Percentiles rank a stretch among this genome's conserved stretches.
phyloP scores from a whole-genome alignment of 139 green algal species.

The Yamagishiella unicocca region DNA sequence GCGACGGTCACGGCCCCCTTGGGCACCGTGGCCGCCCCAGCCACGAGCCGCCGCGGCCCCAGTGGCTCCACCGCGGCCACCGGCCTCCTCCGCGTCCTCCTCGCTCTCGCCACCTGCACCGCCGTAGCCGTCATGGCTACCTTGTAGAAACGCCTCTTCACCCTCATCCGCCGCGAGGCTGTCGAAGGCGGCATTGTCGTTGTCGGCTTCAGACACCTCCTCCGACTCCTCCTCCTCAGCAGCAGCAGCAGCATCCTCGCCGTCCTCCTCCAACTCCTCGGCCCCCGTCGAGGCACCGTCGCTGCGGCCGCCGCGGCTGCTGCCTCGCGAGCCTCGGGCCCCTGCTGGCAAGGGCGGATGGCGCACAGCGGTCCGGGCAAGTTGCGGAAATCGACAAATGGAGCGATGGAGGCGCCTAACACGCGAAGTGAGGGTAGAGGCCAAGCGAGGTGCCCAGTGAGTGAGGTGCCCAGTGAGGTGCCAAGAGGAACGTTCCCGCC shows the following conservation, averaged over 20 bases:
- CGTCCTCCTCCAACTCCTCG: constrained; percentile 12
- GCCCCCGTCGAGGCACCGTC: not conserved
- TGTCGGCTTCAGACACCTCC: constrained; percentile 4
- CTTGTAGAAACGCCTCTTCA: not conserved
- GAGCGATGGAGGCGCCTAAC: no score
- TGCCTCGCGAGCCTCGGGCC: not conserved
- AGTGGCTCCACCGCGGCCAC: not conserved
- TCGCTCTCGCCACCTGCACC: constrained; percentile 28
- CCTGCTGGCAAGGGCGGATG: not conserved
- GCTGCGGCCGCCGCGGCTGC: not conserved
- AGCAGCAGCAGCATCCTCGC: not conserved
- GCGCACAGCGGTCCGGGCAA: not conserved
- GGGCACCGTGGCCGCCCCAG: constrained; percentile 2
- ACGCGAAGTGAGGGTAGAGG: no score
- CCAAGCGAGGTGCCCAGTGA: no score
- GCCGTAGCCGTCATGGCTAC: not conserved
- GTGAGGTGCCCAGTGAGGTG: no score
- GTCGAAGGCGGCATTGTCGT: constrained; percentile 40
- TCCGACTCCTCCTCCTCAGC: not conserved
- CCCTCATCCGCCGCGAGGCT: not conserved
- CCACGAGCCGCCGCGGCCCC: not conserved
- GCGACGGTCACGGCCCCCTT: constrained; percentile 32
- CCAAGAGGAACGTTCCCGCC: no score
- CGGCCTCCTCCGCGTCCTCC: constrained; percentile 13
- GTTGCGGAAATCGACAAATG: not conserved